phyloP scores from a whole-genome alignment of 306 rosid genomes.

The Quercus robur region DNA sequence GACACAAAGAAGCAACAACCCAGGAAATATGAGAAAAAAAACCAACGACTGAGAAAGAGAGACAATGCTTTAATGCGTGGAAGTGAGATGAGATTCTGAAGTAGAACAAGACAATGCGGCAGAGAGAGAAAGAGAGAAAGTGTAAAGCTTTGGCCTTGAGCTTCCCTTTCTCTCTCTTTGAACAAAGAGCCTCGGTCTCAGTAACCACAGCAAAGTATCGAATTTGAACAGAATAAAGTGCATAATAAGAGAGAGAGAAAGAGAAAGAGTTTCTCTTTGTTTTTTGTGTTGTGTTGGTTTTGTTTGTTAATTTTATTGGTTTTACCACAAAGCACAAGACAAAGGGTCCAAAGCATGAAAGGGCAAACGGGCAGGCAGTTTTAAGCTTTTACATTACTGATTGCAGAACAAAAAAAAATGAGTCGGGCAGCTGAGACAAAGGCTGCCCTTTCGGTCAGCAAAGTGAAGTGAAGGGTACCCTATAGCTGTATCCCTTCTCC shows the following conservation, averaged over 20 bases:
- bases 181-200: slow-evolving; percentile 81
- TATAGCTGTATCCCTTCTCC: slow-evolving; percentile 24
- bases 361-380: slow-evolving; percentile 81
- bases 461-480: slow-evolving; percentile 42
- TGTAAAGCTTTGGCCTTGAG: slow-evolving; percentile 14
- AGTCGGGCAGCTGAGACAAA: slow-evolving; percentile 58
- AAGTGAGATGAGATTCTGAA: slow-evolving; percentile 82
- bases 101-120: slow-evolving; percentile 87
- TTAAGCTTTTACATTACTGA: slow-evolving; percentile 40
- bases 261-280: slow-evolving; percentile 16
- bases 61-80: slow-evolving; percentile 64
- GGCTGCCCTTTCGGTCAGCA: slow-evolving; percentile 87
- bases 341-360: slow-evolving; percentile 17
- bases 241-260: slow-evolving; percentile 14
- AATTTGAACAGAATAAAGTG: slow-evolving; percentile 89
- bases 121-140: slow-evolving; percentile 38
- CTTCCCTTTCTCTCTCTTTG: slow-evolving; percentile 51
- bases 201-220: slow-evolving; percentile 75
- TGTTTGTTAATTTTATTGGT: slow-evolving; percentile 10
- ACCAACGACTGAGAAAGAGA: slow-evolving; percentile 27
- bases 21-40: slow-evolving; percentile 48
- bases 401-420: slow-evolving; percentile 29
- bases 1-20: slow-evolving; percentile 32
- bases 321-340: slow-evolving; percentile 50
- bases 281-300: neutral